These are phyloP conservation scores for Knufia petricola DNA, from an alignment of 2,329 filamentous ascomycete species.

Conservation along the genomic window DNA sequence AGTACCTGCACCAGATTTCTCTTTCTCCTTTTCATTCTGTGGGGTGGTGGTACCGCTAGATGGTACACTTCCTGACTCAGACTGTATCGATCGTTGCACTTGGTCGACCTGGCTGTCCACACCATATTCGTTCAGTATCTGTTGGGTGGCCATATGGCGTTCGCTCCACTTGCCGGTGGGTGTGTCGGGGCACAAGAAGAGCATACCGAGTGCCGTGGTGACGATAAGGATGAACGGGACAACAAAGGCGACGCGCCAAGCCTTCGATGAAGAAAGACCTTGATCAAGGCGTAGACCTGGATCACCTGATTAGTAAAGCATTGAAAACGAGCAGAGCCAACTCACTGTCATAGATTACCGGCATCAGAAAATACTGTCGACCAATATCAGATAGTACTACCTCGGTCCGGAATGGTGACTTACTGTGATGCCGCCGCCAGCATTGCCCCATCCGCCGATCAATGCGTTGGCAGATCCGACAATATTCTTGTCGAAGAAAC, in stretches of 20 bases:
- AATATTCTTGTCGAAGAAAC: slow-evolving; percentile 87
- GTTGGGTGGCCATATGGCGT: slow-evolving; percentile 49
- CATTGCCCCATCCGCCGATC: slow-evolving; percentile 75
- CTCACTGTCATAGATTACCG: slow-evolving; percentile 67
- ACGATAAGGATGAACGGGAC: slow-evolving; percentile 72
- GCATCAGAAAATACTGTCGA: slow-evolving; percentile 77
- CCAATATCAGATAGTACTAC: not conserved
- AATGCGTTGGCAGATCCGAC: slow-evolving; percentile 82
- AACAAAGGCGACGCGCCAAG: slow-evolving; percentile 78
- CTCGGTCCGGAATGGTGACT: not conserved
- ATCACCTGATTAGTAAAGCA: not conserved
- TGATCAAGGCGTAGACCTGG: slow-evolving; percentile 45
- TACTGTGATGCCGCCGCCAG: slow-evolving; percentile 71
- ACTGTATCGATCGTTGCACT: slow-evolving; percentile 14
- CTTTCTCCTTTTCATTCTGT: slow-evolving; percentile 19
- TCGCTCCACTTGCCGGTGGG: slow-evolving; percentile 75
- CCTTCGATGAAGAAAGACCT: slow-evolving; percentile 54
- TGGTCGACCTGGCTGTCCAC: slow-evolving; percentile 22
- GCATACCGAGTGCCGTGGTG: slow-evolving; percentile 54
- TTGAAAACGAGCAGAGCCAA: not conserved
- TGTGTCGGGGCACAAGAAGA: slow-evolving; percentile 69
- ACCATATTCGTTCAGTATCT: slow-evolving; percentile 42
- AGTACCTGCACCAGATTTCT: slow-evolving; percentile 8
- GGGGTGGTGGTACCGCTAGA: slow-evolving; percentile 20
- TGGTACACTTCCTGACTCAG: slow-evolving; percentile 25